Conservation (phyloP, 345 rosid species). For the Citrus mangshanensis region DNA sequence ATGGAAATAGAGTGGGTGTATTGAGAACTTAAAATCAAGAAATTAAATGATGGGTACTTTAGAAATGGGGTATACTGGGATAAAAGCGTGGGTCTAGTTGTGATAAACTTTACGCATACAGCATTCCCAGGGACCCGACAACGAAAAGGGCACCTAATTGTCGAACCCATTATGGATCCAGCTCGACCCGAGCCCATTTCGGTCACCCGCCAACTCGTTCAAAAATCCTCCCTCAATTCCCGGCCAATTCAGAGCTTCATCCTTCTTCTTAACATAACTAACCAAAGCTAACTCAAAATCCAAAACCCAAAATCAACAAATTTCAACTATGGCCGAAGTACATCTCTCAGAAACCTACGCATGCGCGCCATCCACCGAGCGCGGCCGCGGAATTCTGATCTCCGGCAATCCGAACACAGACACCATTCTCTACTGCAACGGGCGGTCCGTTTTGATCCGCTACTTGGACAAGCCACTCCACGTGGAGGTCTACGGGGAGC, state of each 20-base stretch:
- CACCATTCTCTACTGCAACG: conserved; percentile 75
- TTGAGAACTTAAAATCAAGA: too few species aligned
- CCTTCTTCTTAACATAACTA: not conserved
- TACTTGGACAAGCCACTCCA: conserved; percentile 77
- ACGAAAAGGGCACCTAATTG: not conserved
- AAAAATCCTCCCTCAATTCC: conserved; percentile 12
- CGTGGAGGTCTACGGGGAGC: conserved; percentile 84
- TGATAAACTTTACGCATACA: too few species aligned
- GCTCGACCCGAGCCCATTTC: not conserved
- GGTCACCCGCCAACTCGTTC: conserved; percentile 12
- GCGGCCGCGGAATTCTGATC: conserved; percentile 87
- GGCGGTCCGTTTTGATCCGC: conserved; percentile 80
- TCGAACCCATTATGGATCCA: not conserved
- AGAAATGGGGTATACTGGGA: too few species aligned
- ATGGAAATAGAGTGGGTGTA: too few species aligned
- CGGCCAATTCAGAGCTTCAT: not conserved
- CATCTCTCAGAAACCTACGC: conserved; percentile 61
- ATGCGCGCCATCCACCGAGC: conserved; percentile 86
- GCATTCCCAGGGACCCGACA: too few species aligned
- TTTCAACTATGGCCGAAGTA: not conserved
- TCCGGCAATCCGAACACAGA: conserved; percentile 72
- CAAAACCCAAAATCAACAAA: too few species aligned
- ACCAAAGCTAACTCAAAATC: not conserved
- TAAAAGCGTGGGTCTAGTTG: too few species aligned
- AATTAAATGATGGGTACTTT: too few species aligned